These are phyloP conservation scores for Lasiodiplodia citricola DNA, from an alignment of 2,329 filamentous ascomycete species.

Conservation along the genomic window DNA sequence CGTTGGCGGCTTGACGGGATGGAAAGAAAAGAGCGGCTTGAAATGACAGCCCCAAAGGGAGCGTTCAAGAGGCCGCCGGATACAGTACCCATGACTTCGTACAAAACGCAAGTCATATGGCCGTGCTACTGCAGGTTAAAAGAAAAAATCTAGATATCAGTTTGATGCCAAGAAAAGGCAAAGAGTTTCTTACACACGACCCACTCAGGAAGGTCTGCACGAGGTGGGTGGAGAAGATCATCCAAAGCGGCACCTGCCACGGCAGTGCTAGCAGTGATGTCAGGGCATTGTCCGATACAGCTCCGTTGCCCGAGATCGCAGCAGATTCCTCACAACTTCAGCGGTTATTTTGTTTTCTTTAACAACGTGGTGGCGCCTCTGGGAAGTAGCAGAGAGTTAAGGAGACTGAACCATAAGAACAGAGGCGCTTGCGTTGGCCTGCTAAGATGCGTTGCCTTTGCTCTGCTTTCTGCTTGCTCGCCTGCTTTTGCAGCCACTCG, in stretches of 20 bases:
- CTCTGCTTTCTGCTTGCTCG: neutral
- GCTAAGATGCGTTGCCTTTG: neutral
- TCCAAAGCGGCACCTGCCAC: neutral
- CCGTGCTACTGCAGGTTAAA: neutral
- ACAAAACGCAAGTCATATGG: neutral
- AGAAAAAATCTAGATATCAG: slow-evolving; percentile 11
- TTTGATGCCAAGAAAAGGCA: slow-evolving; percentile 13
- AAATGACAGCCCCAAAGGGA: neutral
- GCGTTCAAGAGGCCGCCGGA: neutral
- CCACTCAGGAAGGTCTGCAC: neutral
- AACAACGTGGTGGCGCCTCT: neutral
- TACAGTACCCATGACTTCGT: neutral
- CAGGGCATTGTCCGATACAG: neutral
- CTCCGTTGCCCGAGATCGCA: neutral
- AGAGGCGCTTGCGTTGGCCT: neutral
- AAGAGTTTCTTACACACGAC: neutral
- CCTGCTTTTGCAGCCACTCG: neutral
- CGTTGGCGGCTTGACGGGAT: neutral
- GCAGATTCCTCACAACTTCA: neutral
- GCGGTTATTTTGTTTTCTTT: neutral
- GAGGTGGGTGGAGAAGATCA: slow-evolving; percentile 6
- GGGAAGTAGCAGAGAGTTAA: neutral
- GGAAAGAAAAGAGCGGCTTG: neutral
- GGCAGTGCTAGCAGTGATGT: slow-evolving; percentile 5
- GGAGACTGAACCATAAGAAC: neutral